These are phyloP conservation scores for Cryphonectria radicalis DNA, from an alignment of 2,329 filamentous ascomycete genomes.

Conservation along the genomic window DNA sequence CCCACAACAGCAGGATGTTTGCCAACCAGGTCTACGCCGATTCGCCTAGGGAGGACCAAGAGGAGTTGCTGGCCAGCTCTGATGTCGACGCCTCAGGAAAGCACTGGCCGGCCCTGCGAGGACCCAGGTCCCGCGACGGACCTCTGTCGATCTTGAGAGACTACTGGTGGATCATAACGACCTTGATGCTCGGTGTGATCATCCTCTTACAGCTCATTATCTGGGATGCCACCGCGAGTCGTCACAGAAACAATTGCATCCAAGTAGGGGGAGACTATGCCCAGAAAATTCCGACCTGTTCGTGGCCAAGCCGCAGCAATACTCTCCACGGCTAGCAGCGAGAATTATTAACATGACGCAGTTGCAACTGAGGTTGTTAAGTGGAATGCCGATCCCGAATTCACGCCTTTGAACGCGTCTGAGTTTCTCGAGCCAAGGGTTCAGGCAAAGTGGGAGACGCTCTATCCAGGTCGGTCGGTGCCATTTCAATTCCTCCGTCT, in stretches of 20 bases:
- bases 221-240: conserved; percentile 27
- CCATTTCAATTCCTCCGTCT: no score
- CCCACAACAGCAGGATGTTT: background rate
- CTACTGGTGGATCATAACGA: conserved; percentile 41
- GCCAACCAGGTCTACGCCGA: conserved; percentile 29
- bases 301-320: conserved; percentile 14
- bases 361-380: conserved; percentile 44
- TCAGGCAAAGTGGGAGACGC: conserved; percentile 43
- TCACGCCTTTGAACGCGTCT: conserved; percentile 44
- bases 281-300: conserved; percentile 43
- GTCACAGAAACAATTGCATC: conserved; percentile 24
- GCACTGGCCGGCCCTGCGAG: conserved; percentile 30
- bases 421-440: conserved; percentile 45
- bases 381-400: conserved; percentile 44
- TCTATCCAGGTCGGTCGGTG: conserved; percentile 42
- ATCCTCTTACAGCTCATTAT: conserved; percentile 34
- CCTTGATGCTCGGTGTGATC: conserved; percentile 38
- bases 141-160: conserved; percentile 15
- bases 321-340: no score
- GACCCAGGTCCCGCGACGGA: background rate
- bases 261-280: conserved; percentile 46
- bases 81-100: conserved; percentile 41
- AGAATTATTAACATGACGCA: conserved; percentile 25
- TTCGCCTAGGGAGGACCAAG: conserved; percentile 36
- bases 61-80: conserved; percentile 37